Base-by-base conservation (phyloP, 805 yeast species). In the Myxozyma udenii region DNA sequence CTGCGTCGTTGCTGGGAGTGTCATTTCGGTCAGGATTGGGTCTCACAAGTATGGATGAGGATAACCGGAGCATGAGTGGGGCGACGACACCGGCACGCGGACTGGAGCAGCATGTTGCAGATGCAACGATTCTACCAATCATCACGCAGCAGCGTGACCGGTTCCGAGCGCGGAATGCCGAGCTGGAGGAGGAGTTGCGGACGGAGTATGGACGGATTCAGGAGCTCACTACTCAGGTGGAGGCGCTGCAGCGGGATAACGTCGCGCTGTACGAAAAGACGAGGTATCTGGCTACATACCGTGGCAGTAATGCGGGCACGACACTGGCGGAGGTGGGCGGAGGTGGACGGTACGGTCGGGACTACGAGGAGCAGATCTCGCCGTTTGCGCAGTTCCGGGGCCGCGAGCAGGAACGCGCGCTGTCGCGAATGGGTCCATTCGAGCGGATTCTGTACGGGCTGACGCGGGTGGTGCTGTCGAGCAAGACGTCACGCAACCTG, bases 81-180 rank as follows among this genome's bases (percentile, higher is more conserved):
- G 33, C 42, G 2, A 19, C 42, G 18, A 41, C 45, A 2, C 53
- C 49, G 2, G 33, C 12, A 9, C 52, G 52, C 7, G 18, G 48
- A 7, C 32, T 46, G 18, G 58, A 51, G 12, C 58, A 54, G 41
- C 58, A 54, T 26, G 47, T 48, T 28, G 53, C 60, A 49, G 60
- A 28, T 45, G 58, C 16, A 57, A 62, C 38, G 81, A 3, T 90
- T 25, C 68, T 91, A 45, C 95, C 95, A 1, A 88, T 91, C 47
- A 80, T 93, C 25, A 89, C 96, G 12, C 90, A 91, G 64, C 98
- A 91, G 71, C 81, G 98, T 66, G 98, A 91, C 68, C 74, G 98
- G 57, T 89, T 90, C 74, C 81, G 95, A 62, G 77, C 79, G n/a
- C 77, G 88, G 48, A 87, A 85, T 63, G 79, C 78, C 51, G 96